Evolutionary conservation across 2,329 filamentous ascomycete genomes (phyloP).

Genomic region (Paraconiothyrium brasiliense): DNA sequence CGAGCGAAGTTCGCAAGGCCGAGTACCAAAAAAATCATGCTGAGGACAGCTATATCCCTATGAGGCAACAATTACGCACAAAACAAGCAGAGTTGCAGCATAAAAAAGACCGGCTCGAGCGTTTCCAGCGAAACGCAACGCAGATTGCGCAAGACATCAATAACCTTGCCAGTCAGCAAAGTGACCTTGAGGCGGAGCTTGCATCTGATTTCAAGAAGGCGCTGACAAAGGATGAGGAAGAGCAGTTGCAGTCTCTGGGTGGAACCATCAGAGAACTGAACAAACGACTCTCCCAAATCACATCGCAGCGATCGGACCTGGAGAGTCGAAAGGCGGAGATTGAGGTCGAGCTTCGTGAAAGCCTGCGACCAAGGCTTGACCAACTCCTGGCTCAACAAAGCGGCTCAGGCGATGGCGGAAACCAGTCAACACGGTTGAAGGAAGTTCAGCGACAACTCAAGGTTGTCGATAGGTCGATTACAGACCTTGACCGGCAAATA

Average conservation of each 20-base stretch:
- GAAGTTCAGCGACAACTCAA: conserved; percentile 84
- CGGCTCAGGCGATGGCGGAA: conserved; percentile 65
- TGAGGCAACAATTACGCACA: conserved; percentile 77
- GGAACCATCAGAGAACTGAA: conserved; percentile 76
- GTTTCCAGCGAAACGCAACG: conserved; percentile 70
- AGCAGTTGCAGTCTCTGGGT: conserved; percentile 76
- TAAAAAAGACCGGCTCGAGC: conserved; percentile 76
- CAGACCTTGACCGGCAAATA: conserved; percentile 73
- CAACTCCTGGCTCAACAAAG: conserved; percentile 66
- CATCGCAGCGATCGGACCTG: conserved; percentile 76
- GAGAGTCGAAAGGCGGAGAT: conserved; percentile 84
- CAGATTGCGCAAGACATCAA: conserved; percentile 71
- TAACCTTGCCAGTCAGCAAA: conserved; percentile 74
- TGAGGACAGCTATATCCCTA: conserved; percentile 82
- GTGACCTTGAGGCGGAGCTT: conserved; percentile 81
- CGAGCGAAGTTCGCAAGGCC: conserved; percentile 82
- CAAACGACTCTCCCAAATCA: conserved; percentile 78
- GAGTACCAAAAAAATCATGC: conserved; percentile 81
- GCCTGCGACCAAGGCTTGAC: conserved; percentile 85
- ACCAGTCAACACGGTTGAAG: conserved; percentile 67
- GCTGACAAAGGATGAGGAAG: conserved; percentile 82
- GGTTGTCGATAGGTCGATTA: conserved; percentile 75
- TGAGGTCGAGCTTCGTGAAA: conserved; percentile 88
- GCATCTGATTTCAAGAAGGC: conserved; percentile 91
- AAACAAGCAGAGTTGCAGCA: conserved; percentile 80